phyloP scores from a whole-genome alignment of 352 stramenopile species.

The Phytophthora pini region DNA sequence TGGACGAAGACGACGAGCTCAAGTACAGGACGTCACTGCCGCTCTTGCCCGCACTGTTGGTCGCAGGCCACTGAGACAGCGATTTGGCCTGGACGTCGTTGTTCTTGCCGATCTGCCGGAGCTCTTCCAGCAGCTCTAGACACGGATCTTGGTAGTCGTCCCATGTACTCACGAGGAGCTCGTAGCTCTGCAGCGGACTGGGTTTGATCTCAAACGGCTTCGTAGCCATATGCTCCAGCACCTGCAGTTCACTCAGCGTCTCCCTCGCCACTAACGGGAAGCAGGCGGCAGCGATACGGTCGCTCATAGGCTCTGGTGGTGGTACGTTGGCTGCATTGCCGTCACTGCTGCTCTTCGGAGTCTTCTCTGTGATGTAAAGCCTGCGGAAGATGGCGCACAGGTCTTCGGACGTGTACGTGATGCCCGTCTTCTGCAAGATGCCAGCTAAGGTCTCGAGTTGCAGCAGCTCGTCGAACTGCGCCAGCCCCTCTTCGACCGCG shows the following conservation, averaged over 20 bases:
- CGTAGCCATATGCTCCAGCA: conserved; percentile 40
- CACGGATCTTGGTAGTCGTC: conserved; percentile 60
- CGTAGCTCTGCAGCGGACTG: conserved; percentile 50
- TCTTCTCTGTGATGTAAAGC: conserved; percentile 59
- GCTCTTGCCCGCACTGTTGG: conserved; percentile 11
- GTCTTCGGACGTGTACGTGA: conserved; percentile 63
- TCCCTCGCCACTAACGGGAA: conserved; percentile 65
- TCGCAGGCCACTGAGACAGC: conserved; percentile 21
- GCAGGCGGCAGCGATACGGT: conserved; percentile 67
- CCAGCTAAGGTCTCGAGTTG: conserved; percentile 57
- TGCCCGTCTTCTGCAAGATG: conserved; percentile 57
- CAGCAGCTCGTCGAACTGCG: conserved; percentile 55
- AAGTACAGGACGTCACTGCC: conserved; percentile 52
- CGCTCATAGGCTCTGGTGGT: conserved; percentile 52
- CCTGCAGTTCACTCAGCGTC: conserved; percentile 44
- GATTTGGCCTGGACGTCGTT: conserved; percentile 72
- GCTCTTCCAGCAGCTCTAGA: conserved; percentile 54
- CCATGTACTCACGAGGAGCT: conserved; percentile 68
- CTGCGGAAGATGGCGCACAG: conserved; percentile 69
- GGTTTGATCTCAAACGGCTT: conserved; percentile 51
- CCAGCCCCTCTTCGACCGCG: conserved; percentile 62
- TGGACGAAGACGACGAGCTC: conserved; percentile 52
- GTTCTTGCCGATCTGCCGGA: conserved; percentile 62
- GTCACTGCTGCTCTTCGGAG: background rate
- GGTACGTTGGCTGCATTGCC: conserved; percentile 5